phyloP scores from a whole-genome alignment of 176 grass and related monocot genomes.

The Oryza nivara region DNA sequence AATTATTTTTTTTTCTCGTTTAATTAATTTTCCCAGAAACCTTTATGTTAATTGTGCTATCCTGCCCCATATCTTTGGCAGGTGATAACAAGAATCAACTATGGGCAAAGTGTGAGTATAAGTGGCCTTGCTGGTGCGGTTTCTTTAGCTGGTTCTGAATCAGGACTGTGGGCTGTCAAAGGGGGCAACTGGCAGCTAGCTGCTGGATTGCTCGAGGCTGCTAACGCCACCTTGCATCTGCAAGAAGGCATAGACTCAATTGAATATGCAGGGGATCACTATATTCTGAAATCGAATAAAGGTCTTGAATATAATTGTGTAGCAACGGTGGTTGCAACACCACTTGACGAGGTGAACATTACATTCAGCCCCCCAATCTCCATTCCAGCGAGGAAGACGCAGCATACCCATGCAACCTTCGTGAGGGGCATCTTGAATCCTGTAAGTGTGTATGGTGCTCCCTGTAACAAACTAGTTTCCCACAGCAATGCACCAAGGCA shows the following conservation, averaged over 20 bases:
- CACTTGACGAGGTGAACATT: conserved; percentile 88
- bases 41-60: not conserved
- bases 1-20: too few species aligned
- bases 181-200: conserved; percentile 83
- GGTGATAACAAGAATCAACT: conserved; percentile 98
- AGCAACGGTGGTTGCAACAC: conserved; percentile 77
- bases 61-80: conserved; percentile 25
- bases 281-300: conserved; percentile 69
- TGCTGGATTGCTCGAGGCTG: conserved; percentile 66
- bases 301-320: conserved; percentile 74
- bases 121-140: conserved; percentile 85
- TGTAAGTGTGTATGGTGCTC: conserved; percentile 58
- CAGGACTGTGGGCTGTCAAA: conserved; percentile 79
- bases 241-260: conserved; percentile 77
- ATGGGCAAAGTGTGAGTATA: conserved; percentile 73
- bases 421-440: conserved; percentile 81
- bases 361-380: conserved; percentile 68
- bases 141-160: conserved; percentile 82
- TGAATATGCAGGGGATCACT: conserved; percentile 62
- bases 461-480: not conserved
- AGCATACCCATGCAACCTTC: conserved; percentile 88
- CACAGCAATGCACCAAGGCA: not conserved
- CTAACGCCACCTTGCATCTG: conserved; percentile 78
- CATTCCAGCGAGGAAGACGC: conserved; percentile 77
- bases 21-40: not conserved